phyloP scores from a whole-genome alignment of 306 rosid species.

The Neltuma alba region DNA sequence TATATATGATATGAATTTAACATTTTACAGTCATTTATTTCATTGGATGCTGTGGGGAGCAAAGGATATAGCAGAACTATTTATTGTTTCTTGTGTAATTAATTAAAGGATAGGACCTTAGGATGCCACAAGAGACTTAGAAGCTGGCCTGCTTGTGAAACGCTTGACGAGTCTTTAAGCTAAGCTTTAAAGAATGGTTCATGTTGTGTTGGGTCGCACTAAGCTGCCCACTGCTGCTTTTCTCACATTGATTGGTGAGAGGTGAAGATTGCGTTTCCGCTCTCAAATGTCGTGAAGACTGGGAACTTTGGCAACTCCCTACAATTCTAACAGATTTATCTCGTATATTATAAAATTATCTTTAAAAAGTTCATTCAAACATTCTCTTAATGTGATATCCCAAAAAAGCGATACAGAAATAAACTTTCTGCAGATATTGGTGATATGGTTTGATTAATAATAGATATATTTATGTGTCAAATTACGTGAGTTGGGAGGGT shows the following conservation, averaged over 20 bases:
- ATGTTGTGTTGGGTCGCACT: not conserved
- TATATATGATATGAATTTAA: constrained; percentile 9
- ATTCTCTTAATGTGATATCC: not conserved
- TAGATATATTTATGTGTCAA: too few species aligned
- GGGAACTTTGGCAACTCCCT: too few species aligned
- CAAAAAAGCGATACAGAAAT: not conserved
- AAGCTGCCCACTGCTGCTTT: not conserved
- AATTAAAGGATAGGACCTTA: constrained; percentile 30
- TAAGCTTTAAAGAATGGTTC: not conserved
- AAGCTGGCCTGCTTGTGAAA: constrained; percentile 36
- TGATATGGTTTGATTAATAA: too few species aligned
- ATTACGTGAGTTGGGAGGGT: too few species aligned
- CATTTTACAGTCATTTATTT: constrained; percentile 22
- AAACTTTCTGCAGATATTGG: not conserved
- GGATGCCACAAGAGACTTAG: constrained; percentile 27
- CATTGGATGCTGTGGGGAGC: constrained; percentile 36
- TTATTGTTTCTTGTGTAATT: constrained; percentile 39
- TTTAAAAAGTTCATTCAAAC: too few species aligned
- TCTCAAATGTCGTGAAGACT: not conserved
- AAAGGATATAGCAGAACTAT: constrained; percentile 37
- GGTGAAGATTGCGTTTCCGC: not conserved
- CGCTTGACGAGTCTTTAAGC: constrained; percentile 1
- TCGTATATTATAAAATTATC: too few species aligned
- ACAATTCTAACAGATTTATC: too few species aligned
- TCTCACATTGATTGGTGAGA: not conserved